Evolutionary conservation across 371 early-diverging fungal genomes (phyloP).

Genomic region (Entomophthora muscae): DNA sequence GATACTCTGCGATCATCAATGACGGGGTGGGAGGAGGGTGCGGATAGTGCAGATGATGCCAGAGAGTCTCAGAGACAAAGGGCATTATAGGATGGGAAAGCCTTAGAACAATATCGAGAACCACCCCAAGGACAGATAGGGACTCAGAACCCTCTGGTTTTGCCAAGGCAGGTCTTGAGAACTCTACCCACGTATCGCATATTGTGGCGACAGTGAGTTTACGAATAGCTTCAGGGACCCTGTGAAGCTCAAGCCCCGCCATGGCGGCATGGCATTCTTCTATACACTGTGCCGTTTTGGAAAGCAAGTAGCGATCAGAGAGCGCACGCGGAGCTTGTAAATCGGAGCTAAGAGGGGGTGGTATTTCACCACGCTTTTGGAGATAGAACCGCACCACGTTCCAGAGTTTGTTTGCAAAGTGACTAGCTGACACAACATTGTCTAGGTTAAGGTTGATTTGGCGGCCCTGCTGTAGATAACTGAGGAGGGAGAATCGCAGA

Average conservation of each 20-base stretch:
- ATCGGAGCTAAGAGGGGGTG: constrained; percentile 17
- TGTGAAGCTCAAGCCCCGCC: constrained; percentile 37
- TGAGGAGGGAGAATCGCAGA: constrained; percentile 73
- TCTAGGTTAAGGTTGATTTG: constrained; percentile 94
- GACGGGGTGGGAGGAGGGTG: not conserved
- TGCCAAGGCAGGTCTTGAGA: not conserved
- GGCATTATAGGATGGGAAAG: constrained; percentile 8
- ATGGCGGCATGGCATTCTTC: constrained; percentile 91
- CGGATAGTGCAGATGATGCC: not conserved
- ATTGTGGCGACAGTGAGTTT: not conserved
- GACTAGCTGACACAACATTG: constrained; percentile 79
- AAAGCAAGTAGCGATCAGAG: constrained; percentile 69
- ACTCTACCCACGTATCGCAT: not conserved
- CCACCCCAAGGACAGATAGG: not conserved
- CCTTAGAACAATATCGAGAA: not conserved
- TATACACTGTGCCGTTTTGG: constrained; percentile 71
- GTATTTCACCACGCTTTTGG: not conserved
- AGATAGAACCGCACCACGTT: constrained; percentile 57
- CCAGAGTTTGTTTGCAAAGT: constrained; percentile 98
- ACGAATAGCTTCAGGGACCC: not conserved
- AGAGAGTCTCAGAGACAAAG: not conserved
- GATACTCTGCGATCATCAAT: not conserved
- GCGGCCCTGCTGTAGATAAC: constrained; percentile 73
- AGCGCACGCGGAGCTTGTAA: constrained; percentile 75
- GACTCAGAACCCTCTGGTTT: not conserved